Evolutionary conservation across 1,139 yeast species (phyloP), one percentile per base, ranked within the genome.

Genomic region (Cylindricascospora bacillispora): DNA sequence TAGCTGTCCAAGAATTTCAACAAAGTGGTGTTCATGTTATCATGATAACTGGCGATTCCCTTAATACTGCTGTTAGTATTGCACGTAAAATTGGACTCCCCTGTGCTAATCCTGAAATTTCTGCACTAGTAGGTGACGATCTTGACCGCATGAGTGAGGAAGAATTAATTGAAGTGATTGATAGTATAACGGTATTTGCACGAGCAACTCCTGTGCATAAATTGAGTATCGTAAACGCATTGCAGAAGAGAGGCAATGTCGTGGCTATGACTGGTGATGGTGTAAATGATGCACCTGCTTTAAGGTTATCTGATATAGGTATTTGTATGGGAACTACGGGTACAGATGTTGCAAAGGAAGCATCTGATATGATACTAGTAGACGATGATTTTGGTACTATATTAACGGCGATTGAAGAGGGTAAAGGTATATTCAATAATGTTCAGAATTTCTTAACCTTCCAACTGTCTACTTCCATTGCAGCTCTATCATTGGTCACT

Each of bases 241-340:
- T 86, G 44, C 95, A 86, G 55, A 67, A 73, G 51, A 70, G 93
- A 46, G 95, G 95, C 22, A 94, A 86, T 55, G 76, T 86, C 38
- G 97, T 86, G 29, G 97, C 95, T 25, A 86, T 86, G 97, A 86
- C 97, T 10, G 97, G 97, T 38, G 97, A 86, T 57, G 97, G 97
- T 57, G 97, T 86, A 13, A 86, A 86, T 53, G 97, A 86, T 61
- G 95, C 97, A 0, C 97, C 97, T 12, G 95, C 97, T 2, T 66
- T 86, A 45, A 86, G 86, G 55, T 65, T 86, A 42, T 97, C 97
- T 2, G 95, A 86, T 55, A 86, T 86, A 47, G 97, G 97, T 45
- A 83, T 86, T 47, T 78, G 93, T 21, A 86, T 86, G 97, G 97
- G 97, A 35, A 73, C 75, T 46, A 73, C 78, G 57, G 97, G 97